Conservation (phyloP, 306 rosid species). For the Acacia acuminata region DNA sequence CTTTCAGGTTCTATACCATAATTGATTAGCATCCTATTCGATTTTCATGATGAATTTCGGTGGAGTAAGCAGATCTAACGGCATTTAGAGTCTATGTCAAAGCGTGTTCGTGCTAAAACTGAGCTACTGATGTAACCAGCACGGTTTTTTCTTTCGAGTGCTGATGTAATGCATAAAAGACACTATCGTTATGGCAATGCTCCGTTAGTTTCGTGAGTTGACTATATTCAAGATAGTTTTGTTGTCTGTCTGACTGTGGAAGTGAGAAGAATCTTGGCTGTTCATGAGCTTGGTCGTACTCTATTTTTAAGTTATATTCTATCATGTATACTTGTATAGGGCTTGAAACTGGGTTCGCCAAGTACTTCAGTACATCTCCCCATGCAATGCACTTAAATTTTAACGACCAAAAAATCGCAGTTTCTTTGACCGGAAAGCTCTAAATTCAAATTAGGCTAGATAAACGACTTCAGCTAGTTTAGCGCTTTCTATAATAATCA, state of each 20-base stretch:
- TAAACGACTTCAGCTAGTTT: not conserved
- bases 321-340: not conserved
- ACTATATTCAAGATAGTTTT: not conserved
- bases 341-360: not conserved
- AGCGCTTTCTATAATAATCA: not conserved
- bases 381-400: not conserved
- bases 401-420: not conserved
- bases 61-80: not conserved
- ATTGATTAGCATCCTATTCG: not conserved
- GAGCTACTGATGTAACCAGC: not conserved
- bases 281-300: not conserved
- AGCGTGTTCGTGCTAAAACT: not conserved
- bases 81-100: not conserved
- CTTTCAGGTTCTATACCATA: not conserved
- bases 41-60: not conserved
- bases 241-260: not conserved
- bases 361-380: not conserved
- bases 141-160: not conserved
- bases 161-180: not conserved
- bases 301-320: not conserved
- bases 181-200: not conserved
- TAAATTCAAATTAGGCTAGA: not conserved
- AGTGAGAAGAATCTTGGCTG: not conserved
- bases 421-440: not conserved
- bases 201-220: not conserved